Evolutionary conservation across 768 basidiomycete species (phyloP), one percentile per base, ranked within the genome.

Genomic region (Tylopilus vinaceipallidus): DNA sequence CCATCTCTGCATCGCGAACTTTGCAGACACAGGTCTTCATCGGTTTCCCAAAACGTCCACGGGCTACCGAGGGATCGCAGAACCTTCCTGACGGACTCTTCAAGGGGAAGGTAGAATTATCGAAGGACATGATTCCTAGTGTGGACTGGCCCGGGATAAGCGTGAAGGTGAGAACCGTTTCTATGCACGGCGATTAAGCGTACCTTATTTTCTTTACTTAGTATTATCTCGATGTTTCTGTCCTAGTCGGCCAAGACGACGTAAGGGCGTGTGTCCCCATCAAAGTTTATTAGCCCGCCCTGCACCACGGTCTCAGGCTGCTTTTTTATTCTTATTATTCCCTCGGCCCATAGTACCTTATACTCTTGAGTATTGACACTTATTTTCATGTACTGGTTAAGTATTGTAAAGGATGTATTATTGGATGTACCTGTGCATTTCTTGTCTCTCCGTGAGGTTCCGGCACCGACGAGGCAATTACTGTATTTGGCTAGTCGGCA

Each of bases 141-240:
- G 76, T 86, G 45, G 78, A 85, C 48, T 86, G 86, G 83, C 70
- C 73, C 39, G 85, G 86, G 9, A 57, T 89, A 16, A 80, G 73
- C 45, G 80, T 88, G 42, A 83, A 86, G 76, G 87, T 87, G 59
- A 47, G 75, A 38, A 16, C 19, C 41, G 40, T 54, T 45, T 45
- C 24, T 41, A 26, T 53, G 24, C 29, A 33, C 17, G 23, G 50
- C 59, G 43, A 52, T 52, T 26, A 16, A 45, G 45, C 32, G 37
- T 14, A 17, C 34, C 57, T 62, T 17, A 47, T 42, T 7, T 6
- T 6, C 39, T 23, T 33, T 55, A 24, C 19, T 11, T 58, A 89
- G 87, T 88, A 88, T 67, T 88, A 86, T 62, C 69, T 88, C 47
- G 84, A 88, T 49, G 74, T 86, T 27, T 83, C 83, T 42, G 85